Percentiles rank a stretch among this genome's conserved stretches.
These are phyloP conservation scores for Xerocomus brunneocitrinus DNA, from an alignment of 768 basidiomycete genomes.

Conservation along the genomic window DNA sequence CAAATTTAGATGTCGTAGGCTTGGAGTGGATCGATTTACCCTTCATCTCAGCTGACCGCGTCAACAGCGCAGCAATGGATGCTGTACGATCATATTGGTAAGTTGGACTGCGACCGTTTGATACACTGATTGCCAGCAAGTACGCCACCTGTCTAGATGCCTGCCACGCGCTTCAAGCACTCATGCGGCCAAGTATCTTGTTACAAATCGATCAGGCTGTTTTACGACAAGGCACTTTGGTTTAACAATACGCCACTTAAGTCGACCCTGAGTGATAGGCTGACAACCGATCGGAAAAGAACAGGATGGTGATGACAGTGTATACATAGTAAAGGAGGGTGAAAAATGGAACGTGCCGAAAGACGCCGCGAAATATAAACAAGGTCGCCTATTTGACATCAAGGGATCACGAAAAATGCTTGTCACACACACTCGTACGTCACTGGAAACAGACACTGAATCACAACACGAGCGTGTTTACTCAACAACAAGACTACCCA, in stretches of 20 bases:
- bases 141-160: conserved; percentile 13
- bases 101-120: conserved; percentile 11
- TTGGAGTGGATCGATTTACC: conserved; percentile 13
- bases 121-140: conserved; percentile 17
- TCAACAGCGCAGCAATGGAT: conserved; percentile 14
- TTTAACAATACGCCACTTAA: neutral
- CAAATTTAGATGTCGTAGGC: conserved; percentile 16
- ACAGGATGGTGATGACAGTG: conserved; percentile 6
- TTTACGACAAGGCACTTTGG: conserved; percentile 4
- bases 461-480: conserved; percentile 32
- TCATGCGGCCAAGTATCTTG: conserved; percentile 12
- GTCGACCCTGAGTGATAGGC: conserved; percentile 11
- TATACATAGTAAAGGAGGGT: conserved; percentile 28
- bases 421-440: conserved; percentile 18
- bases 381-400: conserved; percentile 16
- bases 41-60: conserved; percentile 20
- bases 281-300: neutral
- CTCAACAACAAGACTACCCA: conserved; percentile 75
- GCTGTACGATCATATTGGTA: conserved; percentile 8
- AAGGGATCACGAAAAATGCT: conserved; percentile 17
- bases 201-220: conserved; percentile 10
- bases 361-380: conserved; percentile 17
- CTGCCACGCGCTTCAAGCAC: conserved; percentile 20
- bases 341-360: conserved; percentile 20
- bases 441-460: conserved; percentile 6